These are phyloP conservation scores for Thecamonas trahens DNA, from an alignment of 78 protist genomes.

Conservation along the genomic window DNA sequence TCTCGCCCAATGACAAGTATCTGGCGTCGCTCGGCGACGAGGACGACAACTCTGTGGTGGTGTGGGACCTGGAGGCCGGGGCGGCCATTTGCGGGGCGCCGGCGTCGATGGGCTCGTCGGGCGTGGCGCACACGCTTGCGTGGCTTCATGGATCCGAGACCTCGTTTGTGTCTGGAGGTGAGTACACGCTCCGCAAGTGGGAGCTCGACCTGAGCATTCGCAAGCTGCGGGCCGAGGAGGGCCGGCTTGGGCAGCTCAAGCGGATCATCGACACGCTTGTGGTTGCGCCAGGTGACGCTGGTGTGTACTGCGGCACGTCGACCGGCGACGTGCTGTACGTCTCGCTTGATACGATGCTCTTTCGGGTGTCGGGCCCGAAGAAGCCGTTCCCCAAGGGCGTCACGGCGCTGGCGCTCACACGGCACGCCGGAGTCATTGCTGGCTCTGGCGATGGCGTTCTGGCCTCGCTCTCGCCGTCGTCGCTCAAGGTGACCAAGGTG, in stretches of 20 bases:
- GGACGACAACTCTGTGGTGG: constrained; percentile 61
- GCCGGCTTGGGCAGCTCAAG: constrained; percentile 13
- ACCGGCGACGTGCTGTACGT: constrained; percentile 54
- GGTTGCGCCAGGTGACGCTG: constrained; percentile 11
- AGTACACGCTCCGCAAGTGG: constrained; percentile 40
- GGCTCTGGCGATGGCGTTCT: constrained; percentile 54
- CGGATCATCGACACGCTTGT: constrained; percentile 11
- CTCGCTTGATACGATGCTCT: background rate
- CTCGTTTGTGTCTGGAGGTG: constrained; percentile 39
- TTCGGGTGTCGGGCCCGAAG: constrained; percentile 25
- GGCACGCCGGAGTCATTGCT: constrained; percentile 18
- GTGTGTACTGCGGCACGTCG: constrained; percentile 34
- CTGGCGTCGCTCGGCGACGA: constrained; percentile 69
- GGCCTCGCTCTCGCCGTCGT: background rate
- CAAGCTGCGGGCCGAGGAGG: constrained; percentile 37
- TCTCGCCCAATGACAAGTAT: constrained; percentile 38
- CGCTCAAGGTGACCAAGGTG: constrained; percentile 8
- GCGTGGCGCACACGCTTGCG: background rate
- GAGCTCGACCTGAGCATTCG: constrained; percentile 23
- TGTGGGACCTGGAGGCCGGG: constrained; percentile 57
- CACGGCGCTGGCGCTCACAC: background rate
- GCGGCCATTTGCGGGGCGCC: constrained; percentile 43
- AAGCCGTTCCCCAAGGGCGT: constrained; percentile 13
- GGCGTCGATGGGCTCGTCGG: constrained; percentile 15
- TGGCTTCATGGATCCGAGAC: constrained; percentile 8